These are phyloP conservation scores for Nakazawaea ambrosiae DNA, from an alignment of 805 yeast species.

Conservation along the genomic window DNA sequence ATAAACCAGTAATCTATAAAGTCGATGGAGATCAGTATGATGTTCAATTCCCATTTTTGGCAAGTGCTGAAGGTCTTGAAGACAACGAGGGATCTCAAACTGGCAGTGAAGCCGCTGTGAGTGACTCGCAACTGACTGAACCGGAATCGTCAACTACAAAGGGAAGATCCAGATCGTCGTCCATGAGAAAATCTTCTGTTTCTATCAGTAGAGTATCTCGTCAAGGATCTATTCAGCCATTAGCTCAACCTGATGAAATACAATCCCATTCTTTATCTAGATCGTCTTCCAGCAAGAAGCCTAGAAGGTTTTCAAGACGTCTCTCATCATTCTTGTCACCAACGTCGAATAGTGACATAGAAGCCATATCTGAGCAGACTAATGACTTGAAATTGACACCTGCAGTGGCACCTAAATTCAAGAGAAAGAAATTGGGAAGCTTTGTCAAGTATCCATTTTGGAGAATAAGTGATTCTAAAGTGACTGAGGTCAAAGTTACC, in stretches of 20 bases:
- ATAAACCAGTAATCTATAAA: conserved; percentile 58
- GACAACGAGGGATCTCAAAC: not conserved
- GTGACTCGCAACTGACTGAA: not conserved
- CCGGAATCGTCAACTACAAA: not conserved
- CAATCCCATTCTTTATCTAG: conserved; percentile 2
- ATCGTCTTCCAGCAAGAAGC: conserved; percentile 2
- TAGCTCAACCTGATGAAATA: not conserved
- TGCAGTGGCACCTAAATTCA: not conserved
- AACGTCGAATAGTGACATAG: not conserved
- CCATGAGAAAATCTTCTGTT: conserved; percentile 2
- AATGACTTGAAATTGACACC: conserved; percentile 1
- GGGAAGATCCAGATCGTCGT: conserved; percentile 3
- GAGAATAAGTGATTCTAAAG: conserved; percentile 75
- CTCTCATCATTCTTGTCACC: conserved; percentile 7
- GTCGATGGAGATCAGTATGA: conserved; percentile 24
- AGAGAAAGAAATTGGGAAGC: conserved; percentile 43
- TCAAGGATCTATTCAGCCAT: conserved; percentile 2
- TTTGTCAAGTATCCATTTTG: conserved; percentile 62
- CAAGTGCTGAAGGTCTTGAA: not conserved
- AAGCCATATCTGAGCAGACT: not conserved
- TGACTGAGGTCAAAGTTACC: conserved; percentile 50
- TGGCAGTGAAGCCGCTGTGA: conserved; percentile 3
- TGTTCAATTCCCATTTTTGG: conserved; percentile 9
- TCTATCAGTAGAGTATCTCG: conserved; percentile 3
- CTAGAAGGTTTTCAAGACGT: conserved; percentile 8